Percentiles rank a stretch among this genome's conserved stretches.
phyloP scores from a whole-genome alignment of 164 flowering plant species.

The Litsea cubeba region DNA sequence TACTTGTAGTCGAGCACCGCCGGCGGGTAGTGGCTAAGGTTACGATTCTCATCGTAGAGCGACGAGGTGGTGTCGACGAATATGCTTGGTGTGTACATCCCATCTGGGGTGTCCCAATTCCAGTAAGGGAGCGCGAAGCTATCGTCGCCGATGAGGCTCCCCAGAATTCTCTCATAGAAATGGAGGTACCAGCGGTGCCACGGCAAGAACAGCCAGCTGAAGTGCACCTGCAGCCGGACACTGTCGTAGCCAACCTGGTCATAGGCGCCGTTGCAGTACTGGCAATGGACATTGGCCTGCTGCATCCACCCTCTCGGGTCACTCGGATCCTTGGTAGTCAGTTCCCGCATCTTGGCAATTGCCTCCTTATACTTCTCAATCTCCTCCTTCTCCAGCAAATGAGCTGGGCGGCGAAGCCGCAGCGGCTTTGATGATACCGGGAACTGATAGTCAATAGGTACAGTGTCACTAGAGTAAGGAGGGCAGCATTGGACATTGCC shows the following conservation, averaged over 20 bases:
- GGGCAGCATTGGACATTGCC: conserved; percentile 1
- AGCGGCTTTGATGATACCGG: not conserved
- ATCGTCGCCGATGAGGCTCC: conserved; percentile 5
- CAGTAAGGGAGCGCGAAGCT: conserved; percentile 5
- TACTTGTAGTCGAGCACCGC: conserved; percentile 2
- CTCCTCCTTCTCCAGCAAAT: not conserved
- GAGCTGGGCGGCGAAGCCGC: not conserved
- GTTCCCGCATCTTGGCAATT: not conserved
- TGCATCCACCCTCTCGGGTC: not conserved
- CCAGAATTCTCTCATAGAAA: conserved; percentile 9
- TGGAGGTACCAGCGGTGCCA: conserved; percentile 11
- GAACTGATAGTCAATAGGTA: not conserved
- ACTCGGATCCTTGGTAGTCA: not conserved
- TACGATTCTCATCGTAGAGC: not conserved
- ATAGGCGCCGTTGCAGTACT: conserved; percentile 5
- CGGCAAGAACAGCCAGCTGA: conserved; percentile 6
- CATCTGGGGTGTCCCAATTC: conserved; percentile 5
- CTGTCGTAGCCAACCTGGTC: not conserved
- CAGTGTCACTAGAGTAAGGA: not conserved
- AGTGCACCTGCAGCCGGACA: not conserved
- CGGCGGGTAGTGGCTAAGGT: conserved; percentile 2
- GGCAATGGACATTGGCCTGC: conserved; percentile 5
- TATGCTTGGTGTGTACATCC: not conserved
- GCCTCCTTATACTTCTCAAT: conserved; percentile 1
- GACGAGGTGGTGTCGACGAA: not conserved